Evolutionary conservation across 192 early-diverging fungal genomes (phyloP), one percentile per base, ranked within the genome.

Genomic region (Gamsiella multidivaricata): DNA sequence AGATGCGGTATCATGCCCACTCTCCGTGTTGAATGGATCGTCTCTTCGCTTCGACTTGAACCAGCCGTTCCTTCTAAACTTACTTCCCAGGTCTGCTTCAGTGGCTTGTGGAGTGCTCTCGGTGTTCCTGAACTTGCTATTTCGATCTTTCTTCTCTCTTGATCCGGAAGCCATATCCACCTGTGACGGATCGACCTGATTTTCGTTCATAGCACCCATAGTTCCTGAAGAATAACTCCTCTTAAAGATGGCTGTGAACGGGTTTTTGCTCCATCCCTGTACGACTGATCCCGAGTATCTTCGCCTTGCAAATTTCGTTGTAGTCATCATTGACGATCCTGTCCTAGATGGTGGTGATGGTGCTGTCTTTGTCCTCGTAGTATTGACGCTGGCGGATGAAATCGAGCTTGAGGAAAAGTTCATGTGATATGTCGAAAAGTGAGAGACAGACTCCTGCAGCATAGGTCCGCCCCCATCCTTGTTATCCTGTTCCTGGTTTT

Each of bases 221-320:
- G n/a, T 41, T 10, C 8, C 39, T 14, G 39, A 10, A 7, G 39
- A 41, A 7, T 11, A 20, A 12, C 8, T 41, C 53, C 50, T 67
- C 17, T 29, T 25, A 46, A 71, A 71, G 10, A 71, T 71, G 17
- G 69, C 31, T 54, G 63, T 31, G 42, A 71, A 63, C 10, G 45
- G 28, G 31, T 55, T 71, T 25, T n/a, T 71, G 25, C 18, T 63
- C 42, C 39, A 61, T 31, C 4, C 3, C 31, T 17, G 28, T 6
- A 42, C n/a, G 4, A 31, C 3, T 8, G 57, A 29, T 46, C 42
- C 26, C 3, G 57, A 31, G 10, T 4, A 20, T 47, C 39, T 65
- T 6, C 32, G 14, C 15, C 26, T 54, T 12, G n/a, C n/a, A n/a
- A 34, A 7, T 36, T 12, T 46, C 43, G 39, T 23, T 31, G 63